A percentile compares a stretch with the other conserved stretches of the same genome.
phyloP scores from a whole-genome alignment of 208 protist species.

The Trypanosoma avium region DNA sequence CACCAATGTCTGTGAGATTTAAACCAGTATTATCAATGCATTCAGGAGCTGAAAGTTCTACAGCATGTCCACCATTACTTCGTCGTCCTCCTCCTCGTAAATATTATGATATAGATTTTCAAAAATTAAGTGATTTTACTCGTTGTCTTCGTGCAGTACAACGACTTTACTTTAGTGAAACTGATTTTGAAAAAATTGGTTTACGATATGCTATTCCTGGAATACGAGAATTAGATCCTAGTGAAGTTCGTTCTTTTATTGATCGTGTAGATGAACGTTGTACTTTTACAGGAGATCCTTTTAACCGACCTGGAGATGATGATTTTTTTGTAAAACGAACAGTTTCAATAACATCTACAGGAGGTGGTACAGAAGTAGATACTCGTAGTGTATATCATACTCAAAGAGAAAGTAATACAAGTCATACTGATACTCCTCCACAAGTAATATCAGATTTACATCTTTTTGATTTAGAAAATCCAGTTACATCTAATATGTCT shows the following conservation, averaged over 20 bases:
- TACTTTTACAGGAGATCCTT: not conserved
- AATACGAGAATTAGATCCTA: conserved; percentile 30
- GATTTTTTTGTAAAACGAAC: conserved; percentile 7
- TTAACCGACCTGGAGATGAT: not conserved
- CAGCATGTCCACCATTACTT: not conserved
- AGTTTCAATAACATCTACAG: conserved; percentile 2
- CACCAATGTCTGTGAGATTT: conserved; percentile 22
- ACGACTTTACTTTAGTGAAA: conserved; percentile 33
- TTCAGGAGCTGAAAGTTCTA: conserved; percentile 19
- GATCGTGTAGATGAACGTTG: conserved; percentile 5
- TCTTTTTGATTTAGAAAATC: not conserved
- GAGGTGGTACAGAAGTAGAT: conserved; percentile 6
- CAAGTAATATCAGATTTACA: not conserved
- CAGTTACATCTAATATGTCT: not conserved
- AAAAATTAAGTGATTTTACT: conserved; percentile 34
- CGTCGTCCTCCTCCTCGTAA: conserved; percentile 2
- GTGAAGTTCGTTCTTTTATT: conserved; percentile 11
- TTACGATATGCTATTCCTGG: conserved; percentile 60
- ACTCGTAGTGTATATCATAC: not conserved
- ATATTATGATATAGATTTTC: conserved; percentile 34
- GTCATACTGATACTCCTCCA: not conserved
- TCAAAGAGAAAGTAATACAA: not conserved
- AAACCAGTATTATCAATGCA: conserved; percentile 31
- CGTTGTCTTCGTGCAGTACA: conserved; percentile 35
- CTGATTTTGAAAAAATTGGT: conserved; percentile 45